Evolutionary conservation across 805 yeast genomes (phyloP).

Genomic region (Ogataea paraovalis): DNA sequence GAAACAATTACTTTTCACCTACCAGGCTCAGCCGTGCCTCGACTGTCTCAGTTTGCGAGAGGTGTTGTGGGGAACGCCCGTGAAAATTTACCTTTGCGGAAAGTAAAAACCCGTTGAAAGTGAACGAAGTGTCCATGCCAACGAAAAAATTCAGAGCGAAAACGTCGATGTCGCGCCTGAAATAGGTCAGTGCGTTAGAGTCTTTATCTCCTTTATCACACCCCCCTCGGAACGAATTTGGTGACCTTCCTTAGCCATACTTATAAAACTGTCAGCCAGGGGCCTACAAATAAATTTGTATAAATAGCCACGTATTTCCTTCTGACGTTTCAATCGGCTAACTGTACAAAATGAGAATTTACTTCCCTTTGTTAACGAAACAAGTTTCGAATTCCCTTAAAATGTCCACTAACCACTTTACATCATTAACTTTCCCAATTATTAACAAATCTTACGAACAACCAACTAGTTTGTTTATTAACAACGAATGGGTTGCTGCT

Average conservation of each 20-base stretch:
- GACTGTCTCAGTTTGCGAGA: neutral
- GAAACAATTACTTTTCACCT: neutral
- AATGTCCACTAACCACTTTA: slow-evolving; percentile 19
- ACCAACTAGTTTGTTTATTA: slow-evolving; percentile 59
- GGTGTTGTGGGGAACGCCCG: neutral
- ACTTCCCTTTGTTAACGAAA: neutral
- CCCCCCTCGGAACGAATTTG: neutral
- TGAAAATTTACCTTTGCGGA: neutral
- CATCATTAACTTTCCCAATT: slow-evolving; percentile 32
- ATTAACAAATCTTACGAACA: slow-evolving; percentile 32
- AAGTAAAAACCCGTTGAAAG: neutral
- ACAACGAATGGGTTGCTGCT: slow-evolving; percentile 58
- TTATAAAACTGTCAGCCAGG: neutral
- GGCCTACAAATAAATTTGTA: neutral
- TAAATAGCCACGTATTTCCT: slow-evolving; percentile 1
- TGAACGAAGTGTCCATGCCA: neutral
- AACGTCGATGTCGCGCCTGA: neutral
- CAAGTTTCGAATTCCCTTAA: slow-evolving; percentile 1
- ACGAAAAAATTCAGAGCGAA: neutral
- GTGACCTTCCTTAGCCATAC: neutral
- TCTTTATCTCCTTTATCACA: slow-evolving; percentile 1
- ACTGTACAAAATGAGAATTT: slow-evolving; percentile 1
- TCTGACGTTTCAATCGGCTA: neutral
- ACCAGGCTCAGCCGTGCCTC: neutral
- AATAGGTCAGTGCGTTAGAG: neutral